A percentile compares a stretch with the other conserved stretches of the same genome.
phyloP scores from a whole-genome alignment of 371 early-diverging fungal genomes.

The Rhizopus delemar region DNA sequence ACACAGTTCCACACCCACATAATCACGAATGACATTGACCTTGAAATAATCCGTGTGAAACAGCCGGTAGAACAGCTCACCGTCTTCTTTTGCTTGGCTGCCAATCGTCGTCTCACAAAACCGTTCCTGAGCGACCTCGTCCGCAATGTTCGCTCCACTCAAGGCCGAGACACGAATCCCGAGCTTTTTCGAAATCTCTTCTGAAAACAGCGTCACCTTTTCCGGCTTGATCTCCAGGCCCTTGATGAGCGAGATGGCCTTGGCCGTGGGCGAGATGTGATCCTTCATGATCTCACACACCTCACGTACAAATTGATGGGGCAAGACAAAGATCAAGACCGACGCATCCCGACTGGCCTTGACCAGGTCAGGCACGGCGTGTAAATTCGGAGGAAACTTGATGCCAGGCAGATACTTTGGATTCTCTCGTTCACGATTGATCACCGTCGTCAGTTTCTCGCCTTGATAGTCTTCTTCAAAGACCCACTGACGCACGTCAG shows the following conservation, averaged over 20 bases:
- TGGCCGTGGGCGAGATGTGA: conserved; percentile 63
- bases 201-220: conserved; percentile 83
- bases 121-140: conserved; percentile 91
- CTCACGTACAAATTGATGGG: conserved; percentile 94
- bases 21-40: conserved; percentile 83
- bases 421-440: conserved; percentile 94
- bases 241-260: conserved; percentile 95
- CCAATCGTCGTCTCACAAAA: conserved; percentile 98
- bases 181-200: conserved; percentile 79
- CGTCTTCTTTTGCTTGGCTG: conserved; percentile 69
- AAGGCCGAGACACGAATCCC: conserved; percentile 82
- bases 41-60: conserved; percentile 91
- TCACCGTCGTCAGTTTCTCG: conserved; percentile 86
- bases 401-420: conserved; percentile 95
- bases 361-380: conserved; percentile 80
- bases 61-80: conserved; percentile 74
- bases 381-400: conserved; percentile 83
- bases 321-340: conserved; percentile 93
- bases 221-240: conserved; percentile 82
- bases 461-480: conserved; percentile 88
- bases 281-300: conserved; percentile 78
- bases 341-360: conserved; percentile 82
- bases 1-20: conserved; percentile 94
- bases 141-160: conserved; percentile 99
- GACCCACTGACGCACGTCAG: conserved; percentile 92